Conservation (phyloP, 352 stramenopile genomes). For the Salisapilia sapeloensis region DNA sequence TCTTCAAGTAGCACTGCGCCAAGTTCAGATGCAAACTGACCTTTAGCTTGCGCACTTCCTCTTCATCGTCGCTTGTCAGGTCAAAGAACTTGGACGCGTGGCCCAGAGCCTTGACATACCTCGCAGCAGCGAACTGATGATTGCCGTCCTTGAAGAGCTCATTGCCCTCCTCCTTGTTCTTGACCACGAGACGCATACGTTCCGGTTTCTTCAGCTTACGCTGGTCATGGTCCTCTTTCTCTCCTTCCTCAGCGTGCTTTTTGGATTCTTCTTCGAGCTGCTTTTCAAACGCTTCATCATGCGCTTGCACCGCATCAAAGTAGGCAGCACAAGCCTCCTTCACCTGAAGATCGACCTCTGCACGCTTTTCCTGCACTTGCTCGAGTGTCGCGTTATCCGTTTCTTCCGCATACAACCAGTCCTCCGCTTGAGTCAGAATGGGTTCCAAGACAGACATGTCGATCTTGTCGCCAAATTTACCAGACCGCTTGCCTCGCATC, state of each 20-base stretch:
- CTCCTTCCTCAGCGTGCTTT: conserved; percentile 53
- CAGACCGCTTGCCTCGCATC: conserved; percentile 63
- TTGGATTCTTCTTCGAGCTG: conserved; percentile 62
- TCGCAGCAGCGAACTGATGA: conserved; percentile 65
- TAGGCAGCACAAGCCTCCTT: conserved; percentile 29
- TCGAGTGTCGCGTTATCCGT: conserved; percentile 52
- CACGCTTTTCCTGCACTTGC: conserved; percentile 21
- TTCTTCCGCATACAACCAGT: conserved; percentile 87
- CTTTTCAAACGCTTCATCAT: conserved; percentile 44
- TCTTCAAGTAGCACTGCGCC: conserved; percentile 87
- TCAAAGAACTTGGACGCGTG: conserved; percentile 90
- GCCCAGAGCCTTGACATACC: conserved; percentile 84
- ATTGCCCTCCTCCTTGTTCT: conserved; percentile 93
- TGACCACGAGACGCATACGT: conserved; percentile 85
- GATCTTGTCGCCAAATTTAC: conserved; percentile 61
- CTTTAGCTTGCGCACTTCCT: conserved; percentile 81
- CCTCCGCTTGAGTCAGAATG: conserved; percentile 67
- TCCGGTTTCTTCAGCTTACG: conserved; percentile 87
- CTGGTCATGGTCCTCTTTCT: conserved; percentile 84
- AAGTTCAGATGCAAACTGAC: conserved; percentile 86
- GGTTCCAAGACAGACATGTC: conserved; percentile 32
- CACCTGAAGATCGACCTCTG: conserved; percentile 39
- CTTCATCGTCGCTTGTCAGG: conserved; percentile 52
- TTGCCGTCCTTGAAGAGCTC: conserved; percentile 88
- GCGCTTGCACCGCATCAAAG: conserved; percentile 45